Conservation (phyloP, 2,329 filamentous ascomycete species). For the Trichoderma brevicompactum region DNA sequence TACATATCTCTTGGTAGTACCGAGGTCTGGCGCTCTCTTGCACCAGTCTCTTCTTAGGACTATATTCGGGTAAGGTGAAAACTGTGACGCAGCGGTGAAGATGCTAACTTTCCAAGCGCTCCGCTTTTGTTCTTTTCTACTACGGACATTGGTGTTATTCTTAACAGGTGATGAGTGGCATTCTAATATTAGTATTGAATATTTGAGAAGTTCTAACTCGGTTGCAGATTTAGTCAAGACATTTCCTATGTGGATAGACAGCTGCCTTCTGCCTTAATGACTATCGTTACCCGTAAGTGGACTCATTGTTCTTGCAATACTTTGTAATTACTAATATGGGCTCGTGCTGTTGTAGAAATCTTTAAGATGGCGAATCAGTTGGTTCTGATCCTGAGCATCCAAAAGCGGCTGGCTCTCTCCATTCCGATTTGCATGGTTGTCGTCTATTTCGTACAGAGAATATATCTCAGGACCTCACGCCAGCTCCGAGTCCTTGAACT, state of each 20-base stretch:
- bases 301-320: neutral
- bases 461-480: constrained; percentile 55
- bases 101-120: constrained; percentile 37
- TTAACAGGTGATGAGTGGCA: constrained; percentile 40
- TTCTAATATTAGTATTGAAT: neutral
- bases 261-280: constrained; percentile 41
- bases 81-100: neutral
- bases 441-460: constrained; percentile 37
- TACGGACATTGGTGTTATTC: constrained; percentile 45
- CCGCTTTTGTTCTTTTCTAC: constrained; percentile 47
- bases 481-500: constrained; percentile 61
- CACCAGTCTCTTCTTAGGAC: constrained; percentile 28
- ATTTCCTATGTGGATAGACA: constrained; percentile 47
- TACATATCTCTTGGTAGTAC: constrained; percentile 42
- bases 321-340: neutral
- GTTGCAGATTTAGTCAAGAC: constrained; percentile 46
- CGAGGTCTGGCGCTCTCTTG: constrained; percentile 43
- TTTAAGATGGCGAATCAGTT: constrained; percentile 49
- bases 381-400: constrained; percentile 49
- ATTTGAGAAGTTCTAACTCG: neutral
- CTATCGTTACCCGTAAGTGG: constrained; percentile 34
- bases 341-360: constrained; percentile 35
- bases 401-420: constrained; percentile 49
- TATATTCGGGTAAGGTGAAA: constrained; percentile 16
- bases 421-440: constrained; percentile 45